Base-by-base conservation (phyloP, 148 eudicot genomes). In the Vaccinium myrtillus region DNA sequence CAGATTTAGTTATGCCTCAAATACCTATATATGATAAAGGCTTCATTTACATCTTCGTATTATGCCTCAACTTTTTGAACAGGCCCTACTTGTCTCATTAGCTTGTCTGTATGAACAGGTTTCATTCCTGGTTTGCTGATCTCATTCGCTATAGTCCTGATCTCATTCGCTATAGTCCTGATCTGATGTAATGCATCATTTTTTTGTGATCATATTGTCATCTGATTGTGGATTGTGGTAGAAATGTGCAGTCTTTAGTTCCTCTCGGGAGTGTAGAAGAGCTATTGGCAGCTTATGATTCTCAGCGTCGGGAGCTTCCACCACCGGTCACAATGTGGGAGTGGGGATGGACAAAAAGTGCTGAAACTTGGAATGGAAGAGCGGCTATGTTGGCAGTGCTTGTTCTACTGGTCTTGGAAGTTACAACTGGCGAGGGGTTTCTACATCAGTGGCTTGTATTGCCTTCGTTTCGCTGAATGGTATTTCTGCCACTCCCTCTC, bases 241-340 rank as follows among this genome's bases (percentile, higher is more conserved):
- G 56, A 49, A 70, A 14, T 77, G 83, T 86, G 93, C 98, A 97
- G 99, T 92, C 99, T 48, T 91, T 97, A 30, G 98, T 97, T 82
- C 99, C 99, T 89, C 99, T 97, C 19, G 99, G 99, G 39, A 97
- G 99, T 83, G 94, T 97, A 56, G 98, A 97, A 88, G 99, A 97
- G 91, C 92, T 97, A 78, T 86, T 97, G 85, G 99, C 99, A 10
- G 87, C 94, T 16, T 95, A 97, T 48, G 98, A 97, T 82, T 94
- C 99, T 30, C 95, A 97, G 51, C 94, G 98, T 4, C 87, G 98
- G 86, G 98, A 93, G 88, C 90, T 97, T 67, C 99, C 99, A 0
- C 90, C 98, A 3, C 98, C 94, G 6, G 98, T 95, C 74, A 91
- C 92, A 14, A 80, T 97, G 67, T 97, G 99, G 98, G 98, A 97